Conservation (phyloP, 1,139 yeast species). For the Magnusiomyces paraingens region DNA sequence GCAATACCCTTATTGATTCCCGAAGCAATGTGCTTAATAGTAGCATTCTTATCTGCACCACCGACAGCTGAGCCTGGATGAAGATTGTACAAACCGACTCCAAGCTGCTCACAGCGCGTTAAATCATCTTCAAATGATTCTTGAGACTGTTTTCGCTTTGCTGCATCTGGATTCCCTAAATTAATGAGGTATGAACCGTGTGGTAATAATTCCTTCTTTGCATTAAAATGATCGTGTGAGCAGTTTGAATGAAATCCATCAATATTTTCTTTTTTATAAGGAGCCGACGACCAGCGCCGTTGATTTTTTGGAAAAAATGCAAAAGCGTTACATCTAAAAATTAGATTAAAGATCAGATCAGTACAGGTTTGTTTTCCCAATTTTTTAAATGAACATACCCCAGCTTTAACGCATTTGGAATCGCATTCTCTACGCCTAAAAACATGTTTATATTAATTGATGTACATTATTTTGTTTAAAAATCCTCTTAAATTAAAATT, state of each 20-base stretch:
- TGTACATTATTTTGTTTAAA: neutral
- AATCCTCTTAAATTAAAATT: slow-evolving; percentile 7
- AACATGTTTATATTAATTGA: neutral
- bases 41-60: slow-evolving; percentile 53
- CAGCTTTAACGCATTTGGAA: slow-evolving; percentile 63
- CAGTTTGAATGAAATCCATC: slow-evolving; percentile 58
- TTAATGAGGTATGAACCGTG: slow-evolving; percentile 94
- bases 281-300: slow-evolving; percentile 84
- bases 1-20: slow-evolving; percentile 72
- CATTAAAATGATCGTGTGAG: slow-evolving; percentile 55
- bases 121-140: slow-evolving; percentile 83
- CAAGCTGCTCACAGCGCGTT: slow-evolving; percentile 74
- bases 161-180: slow-evolving; percentile 82
- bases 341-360: neutral
- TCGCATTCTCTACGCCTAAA: slow-evolving; percentile 59
- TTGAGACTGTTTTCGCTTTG: slow-evolving; percentile 68
- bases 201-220: slow-evolving; percentile 65
- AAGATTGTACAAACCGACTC: slow-evolving; percentile 81
- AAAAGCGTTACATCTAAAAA: slow-evolving; percentile 53
- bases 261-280: slow-evolving; percentile 60
- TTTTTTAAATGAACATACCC: slow-evolving; percentile 43
- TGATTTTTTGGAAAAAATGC: slow-evolving; percentile 90
- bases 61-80: slow-evolving; percentile 92
- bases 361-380: neutral
- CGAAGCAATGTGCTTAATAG: slow-evolving; percentile 61